Evolutionary conservation across 1,284 basidiomycete species (phyloP).

Genomic region (Leccinum ponderosum): DNA sequence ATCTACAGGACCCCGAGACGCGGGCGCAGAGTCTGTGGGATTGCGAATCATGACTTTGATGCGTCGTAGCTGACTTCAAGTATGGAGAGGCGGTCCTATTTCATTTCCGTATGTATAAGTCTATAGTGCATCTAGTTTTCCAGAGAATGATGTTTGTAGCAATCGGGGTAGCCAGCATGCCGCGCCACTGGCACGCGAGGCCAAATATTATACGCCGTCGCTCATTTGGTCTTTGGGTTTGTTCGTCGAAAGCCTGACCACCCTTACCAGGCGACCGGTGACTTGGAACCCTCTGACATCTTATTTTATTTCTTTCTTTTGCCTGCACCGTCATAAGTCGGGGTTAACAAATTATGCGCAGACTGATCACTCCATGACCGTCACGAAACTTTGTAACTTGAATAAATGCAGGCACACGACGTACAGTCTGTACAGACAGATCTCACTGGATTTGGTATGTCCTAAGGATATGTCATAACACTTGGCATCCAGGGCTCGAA

Average conservation of each 20-base stretch:
- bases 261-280: neutral
- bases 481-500: slow-evolving; percentile 62
- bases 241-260: neutral
- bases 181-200: neutral
- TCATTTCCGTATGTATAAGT: neutral
- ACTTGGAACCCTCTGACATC: neutral
- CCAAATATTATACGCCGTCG: neutral
- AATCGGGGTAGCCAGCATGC: neutral
- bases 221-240: neutral
- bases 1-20: neutral
- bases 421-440: neutral
- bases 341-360: neutral
- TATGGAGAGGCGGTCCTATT: neutral
- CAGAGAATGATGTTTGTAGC: neutral
- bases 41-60: neutral
- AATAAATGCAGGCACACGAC: neutral
- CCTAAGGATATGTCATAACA: neutral
- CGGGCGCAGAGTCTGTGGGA: neutral
- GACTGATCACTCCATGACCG: neutral
- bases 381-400: neutral
- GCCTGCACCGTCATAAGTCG: neutral
- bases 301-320: neutral
- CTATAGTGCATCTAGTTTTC: neutral
- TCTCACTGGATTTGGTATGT: neutral
- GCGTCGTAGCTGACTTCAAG: neutral